Evolutionary conservation across 306 rosid genomes (phyloP), one percentile per base, ranked within the genome.

Genomic region (Rosa multiflora): DNA sequence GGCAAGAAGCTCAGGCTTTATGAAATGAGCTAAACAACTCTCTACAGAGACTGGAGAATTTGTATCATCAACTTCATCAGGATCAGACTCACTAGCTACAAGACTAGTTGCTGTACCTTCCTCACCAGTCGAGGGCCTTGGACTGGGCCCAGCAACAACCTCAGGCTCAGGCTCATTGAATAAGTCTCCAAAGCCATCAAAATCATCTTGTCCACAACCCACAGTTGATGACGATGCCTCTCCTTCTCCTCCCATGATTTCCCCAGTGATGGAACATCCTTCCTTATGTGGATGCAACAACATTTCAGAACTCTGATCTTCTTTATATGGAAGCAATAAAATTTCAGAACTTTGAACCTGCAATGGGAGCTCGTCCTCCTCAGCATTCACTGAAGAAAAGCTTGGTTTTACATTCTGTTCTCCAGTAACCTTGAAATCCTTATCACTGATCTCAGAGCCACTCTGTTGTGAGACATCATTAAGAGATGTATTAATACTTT

Each of bases 101-200:
- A 85, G 79, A 79, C 90, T 88, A 86, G 91, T 78, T 76, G 76
- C 90, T 29, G 76, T 63, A 47, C 80, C 89, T 58, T 86, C 94
- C 72, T 81, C 83, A 46, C 78, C 63, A 7, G 83, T 73, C 66
- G 89, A 83, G 75, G 97, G 97, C 64, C 96, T 87, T 63, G 89
- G 79, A 49, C 87, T 78, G 72, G 97, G 99, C 18, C 96, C 99
- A 5, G 70, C 56, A 77, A 83, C 23, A 79, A 87, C 82, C 78
- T 93, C 99, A 75, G 98, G 98, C 84, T 96, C 99, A 55, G 98
- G 98, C 84, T 96, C 99, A 55, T 87, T 77, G 81, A 96, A 93
- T 81, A 96, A 84, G 84, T 82, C 93, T 78, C 98, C 96, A 78
- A 96, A 83, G 59, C 92, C 98, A 51, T 91, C 97, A 87, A 90